Conservation (phyloP, 768 basidiomycete genomes). For the Leccinellum rugosiceps region DNA sequence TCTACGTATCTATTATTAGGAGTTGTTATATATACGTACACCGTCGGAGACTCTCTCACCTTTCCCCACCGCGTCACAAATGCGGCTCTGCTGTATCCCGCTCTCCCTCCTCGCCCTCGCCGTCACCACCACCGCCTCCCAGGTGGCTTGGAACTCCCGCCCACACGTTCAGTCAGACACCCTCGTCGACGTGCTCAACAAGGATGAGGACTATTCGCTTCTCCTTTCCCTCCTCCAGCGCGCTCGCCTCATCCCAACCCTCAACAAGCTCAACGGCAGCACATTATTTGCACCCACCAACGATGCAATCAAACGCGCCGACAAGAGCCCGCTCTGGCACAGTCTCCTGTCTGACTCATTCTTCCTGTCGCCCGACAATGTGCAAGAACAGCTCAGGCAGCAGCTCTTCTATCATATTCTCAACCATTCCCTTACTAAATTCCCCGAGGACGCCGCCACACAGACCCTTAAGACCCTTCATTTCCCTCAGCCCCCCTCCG, state of each 20-base stretch:
- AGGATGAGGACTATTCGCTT: conserved; percentile 73
- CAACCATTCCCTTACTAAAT: conserved; percentile 63
- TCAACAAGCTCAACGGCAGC: conserved; percentile 78
- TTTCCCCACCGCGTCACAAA: neutral
- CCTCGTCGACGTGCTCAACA: conserved; percentile 73
- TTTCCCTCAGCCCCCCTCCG: conserved; percentile 55
- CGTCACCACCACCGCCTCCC: conserved; percentile 15
- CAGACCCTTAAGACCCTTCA: conserved; percentile 59
- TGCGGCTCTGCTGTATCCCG: conserved; percentile 37
- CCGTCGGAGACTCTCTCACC: neutral
- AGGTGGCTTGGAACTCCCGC: conserved; percentile 23
- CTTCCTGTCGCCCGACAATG: conserved; percentile 60
- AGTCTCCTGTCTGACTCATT: conserved; percentile 29
- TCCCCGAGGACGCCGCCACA: conserved; percentile 39
- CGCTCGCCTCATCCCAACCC: conserved; percentile 84
- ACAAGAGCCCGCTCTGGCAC: conserved; percentile 32
- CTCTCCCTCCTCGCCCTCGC: conserved; percentile 31
- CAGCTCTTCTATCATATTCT: conserved; percentile 93
- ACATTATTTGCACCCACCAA: conserved; percentile 97
- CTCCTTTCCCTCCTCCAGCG: conserved; percentile 77
- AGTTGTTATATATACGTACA: neutral
- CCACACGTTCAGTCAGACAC: conserved; percentile 43
- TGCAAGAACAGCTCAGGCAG: conserved; percentile 80
- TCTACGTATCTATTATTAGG: neutral
- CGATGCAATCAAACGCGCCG: conserved; percentile 66